These are phyloP conservation scores for Cutaneotrichosporon spelunceum DNA, from an alignment of 1,284 basidiomycete species.

Conservation along the genomic window DNA sequence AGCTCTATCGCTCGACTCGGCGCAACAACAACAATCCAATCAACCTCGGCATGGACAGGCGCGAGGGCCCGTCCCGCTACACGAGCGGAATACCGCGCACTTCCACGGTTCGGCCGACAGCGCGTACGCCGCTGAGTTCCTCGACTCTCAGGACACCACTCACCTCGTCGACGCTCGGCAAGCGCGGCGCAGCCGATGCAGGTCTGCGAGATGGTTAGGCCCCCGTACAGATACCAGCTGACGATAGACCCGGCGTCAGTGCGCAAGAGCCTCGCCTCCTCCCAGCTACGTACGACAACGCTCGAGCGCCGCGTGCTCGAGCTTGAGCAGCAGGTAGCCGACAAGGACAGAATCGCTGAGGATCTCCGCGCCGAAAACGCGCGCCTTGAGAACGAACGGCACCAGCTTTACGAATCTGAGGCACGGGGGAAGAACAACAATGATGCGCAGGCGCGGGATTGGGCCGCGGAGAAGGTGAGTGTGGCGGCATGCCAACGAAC, in stretches of 20 bases:
- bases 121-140: constrained; percentile 1
- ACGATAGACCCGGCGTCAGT: constrained; percentile 21
- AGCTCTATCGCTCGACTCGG: background rate
- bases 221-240: background rate
- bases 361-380: constrained; percentile 33
- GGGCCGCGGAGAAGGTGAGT: constrained; percentile 37
- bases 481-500: background rate
- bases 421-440: constrained; percentile 25
- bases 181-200: constrained; percentile 29
- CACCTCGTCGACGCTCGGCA: constrained; percentile 20
- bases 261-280: constrained; percentile 22
- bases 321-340: constrained; percentile 23
- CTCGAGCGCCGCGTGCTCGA: constrained; percentile 28
- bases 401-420: constrained; percentile 31
- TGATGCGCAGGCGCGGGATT: constrained; percentile 31
- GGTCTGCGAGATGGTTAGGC: constrained; percentile 26
- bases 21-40: constrained; percentile 8
- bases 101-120: background rate
- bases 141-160: constrained; percentile 2
- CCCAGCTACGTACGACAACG: constrained; percentile 21
- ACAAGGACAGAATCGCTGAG: constrained; percentile 28
- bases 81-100: constrained; percentile 2
- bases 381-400: constrained; percentile 30
- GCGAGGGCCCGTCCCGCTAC: constrained; percentile 9
- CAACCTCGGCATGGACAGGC: background rate